Evolutionary conservation across 805 yeast species (phyloP).

Genomic region (Tetrapisispora pingtungensis): DNA sequence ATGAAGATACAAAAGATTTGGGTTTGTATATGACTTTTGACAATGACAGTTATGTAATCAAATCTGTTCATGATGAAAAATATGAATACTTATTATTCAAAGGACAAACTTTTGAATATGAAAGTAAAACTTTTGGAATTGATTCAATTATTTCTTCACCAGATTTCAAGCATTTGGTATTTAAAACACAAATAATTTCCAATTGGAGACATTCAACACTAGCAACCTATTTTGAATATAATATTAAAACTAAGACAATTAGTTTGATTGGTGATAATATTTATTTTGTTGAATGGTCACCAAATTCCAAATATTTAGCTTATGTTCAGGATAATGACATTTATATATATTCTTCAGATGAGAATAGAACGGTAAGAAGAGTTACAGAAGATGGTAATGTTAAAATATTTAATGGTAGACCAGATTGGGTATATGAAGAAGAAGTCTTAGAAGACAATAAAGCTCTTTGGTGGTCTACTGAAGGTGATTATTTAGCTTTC

Average conservation of each 20-base stretch:
- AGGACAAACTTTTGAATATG: slow-evolving; percentile 36
- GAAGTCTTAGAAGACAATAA: slow-evolving; percentile 65
- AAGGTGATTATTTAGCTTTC: slow-evolving; percentile 54
- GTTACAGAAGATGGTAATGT: slow-evolving; percentile 64
- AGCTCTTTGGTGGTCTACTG: slow-evolving; percentile 84
- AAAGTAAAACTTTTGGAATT: slow-evolving; percentile 35
- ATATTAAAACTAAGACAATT: slow-evolving; percentile 23
- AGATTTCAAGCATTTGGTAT: slow-evolving; percentile 45
- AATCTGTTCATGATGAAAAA: slow-evolving; percentile 31
- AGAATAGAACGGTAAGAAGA: slow-evolving; percentile 30
- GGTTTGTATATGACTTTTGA: slow-evolving; percentile 55
- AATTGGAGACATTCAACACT: slow-evolving; percentile 47
- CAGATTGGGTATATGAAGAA: slow-evolving; percentile 94
- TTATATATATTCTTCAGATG: slow-evolving; percentile 38
- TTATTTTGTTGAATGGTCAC: slow-evolving; percentile 60
- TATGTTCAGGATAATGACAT: slow-evolving; percentile 62
- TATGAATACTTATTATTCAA: slow-evolving; percentile 41
- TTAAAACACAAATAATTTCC: slow-evolving; percentile 51
- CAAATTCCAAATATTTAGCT: slow-evolving; percentile 55
- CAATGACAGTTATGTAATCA: slow-evolving; percentile 42
- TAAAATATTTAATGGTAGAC: slow-evolving; percentile 72
- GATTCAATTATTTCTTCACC: slow-evolving; percentile 57
- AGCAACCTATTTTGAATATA: slow-evolving; percentile 36
- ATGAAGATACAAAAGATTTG: slow-evolving; percentile 41
- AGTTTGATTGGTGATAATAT: slow-evolving; percentile 26